Evolutionary conservation across 495 filamentous ascomycete species (phyloP).

Genomic region (Penicillium maclennaniae): DNA sequence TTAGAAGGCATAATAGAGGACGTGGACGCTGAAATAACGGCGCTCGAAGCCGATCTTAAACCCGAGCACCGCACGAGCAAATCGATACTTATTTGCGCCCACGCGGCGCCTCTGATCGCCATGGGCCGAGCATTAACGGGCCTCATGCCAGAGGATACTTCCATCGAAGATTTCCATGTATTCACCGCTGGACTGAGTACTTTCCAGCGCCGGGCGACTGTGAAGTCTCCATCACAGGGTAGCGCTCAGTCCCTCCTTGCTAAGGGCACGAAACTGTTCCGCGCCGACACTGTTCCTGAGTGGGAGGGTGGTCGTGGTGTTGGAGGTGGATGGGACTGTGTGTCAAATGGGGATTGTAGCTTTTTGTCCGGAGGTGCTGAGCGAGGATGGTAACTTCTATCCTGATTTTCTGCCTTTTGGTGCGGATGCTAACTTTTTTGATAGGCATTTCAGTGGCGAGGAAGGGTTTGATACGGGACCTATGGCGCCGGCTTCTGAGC

Average conservation of each 20-base stretch:
- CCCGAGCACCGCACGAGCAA: constrained; percentile 36
- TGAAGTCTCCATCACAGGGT: constrained; percentile 23
- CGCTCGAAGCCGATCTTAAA: constrained; percentile 23
- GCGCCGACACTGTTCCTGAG: constrained; percentile 34
- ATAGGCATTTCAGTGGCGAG: constrained; percentile 72
- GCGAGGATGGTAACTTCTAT: constrained; percentile 69
- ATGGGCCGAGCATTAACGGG: constrained; percentile 79
- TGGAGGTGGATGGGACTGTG: constrained; percentile 75
- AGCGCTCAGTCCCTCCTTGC: constrained; percentile 19
- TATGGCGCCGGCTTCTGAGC: constrained; percentile 27
- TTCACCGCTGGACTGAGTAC: constrained; percentile 78
- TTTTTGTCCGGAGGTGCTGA: constrained; percentile 78
- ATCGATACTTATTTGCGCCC: constrained; percentile 77
- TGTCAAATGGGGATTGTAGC: constrained; percentile 75
- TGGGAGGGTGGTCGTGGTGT: constrained; percentile 69
- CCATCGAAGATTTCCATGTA: constrained; percentile 75
- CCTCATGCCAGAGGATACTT: constrained; percentile 61
- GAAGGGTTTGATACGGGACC: constrained; percentile 58
- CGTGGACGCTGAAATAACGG: constrained; percentile 56
- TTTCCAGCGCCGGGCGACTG: constrained; percentile 39
- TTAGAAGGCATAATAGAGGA: constrained; percentile 66
- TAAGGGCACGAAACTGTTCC: constrained; percentile 26
- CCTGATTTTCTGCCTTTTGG: constrained; percentile 7
- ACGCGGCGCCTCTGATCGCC: constrained; percentile 84
- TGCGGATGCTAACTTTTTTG: background rate